These are phyloP conservation scores for Penicillium riverlandense DNA, from an alignment of 495 filamentous ascomycete genomes.

Conservation along the genomic window DNA sequence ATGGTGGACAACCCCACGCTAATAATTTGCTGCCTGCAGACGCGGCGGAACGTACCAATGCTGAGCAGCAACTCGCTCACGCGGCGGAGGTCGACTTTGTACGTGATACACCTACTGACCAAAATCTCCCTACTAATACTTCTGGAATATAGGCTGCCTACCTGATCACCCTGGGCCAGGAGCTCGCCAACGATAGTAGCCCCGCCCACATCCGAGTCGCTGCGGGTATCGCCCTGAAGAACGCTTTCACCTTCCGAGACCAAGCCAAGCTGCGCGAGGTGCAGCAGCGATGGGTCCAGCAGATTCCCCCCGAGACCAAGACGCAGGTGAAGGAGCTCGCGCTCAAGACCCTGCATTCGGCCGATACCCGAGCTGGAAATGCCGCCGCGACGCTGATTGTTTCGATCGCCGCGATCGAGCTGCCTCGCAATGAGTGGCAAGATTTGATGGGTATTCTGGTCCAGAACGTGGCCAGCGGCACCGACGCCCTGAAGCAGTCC, in stretches of 20 bases:
- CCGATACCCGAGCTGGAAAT: constrained; percentile 72
- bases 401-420: constrained; percentile 88
- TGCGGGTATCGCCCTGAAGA: constrained; percentile 94
- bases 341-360: constrained; percentile 71
- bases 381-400: constrained; percentile 92
- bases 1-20: constrained; percentile 7
- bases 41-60: constrained; percentile 77
- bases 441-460: constrained; percentile 86
- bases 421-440: constrained; percentile 90
- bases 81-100: constrained; percentile 94
- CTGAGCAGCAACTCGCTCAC: constrained; percentile 88
- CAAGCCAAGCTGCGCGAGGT: constrained; percentile 75
- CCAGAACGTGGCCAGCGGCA: constrained; percentile 81
- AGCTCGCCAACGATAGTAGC: constrained; percentile 84
- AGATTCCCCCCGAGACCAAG: constrained; percentile 73
- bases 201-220: constrained; percentile 79
- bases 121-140: too few relatives aligned
- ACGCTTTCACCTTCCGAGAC: constrained; percentile 91
- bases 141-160: constrained; percentile 62
- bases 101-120: constrained; percentile 36
- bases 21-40: constrained; percentile 48
- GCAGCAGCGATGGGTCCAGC: constrained; percentile 82
- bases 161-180: constrained; percentile 80
- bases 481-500: constrained; percentile 82
- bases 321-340: constrained; percentile 79